phyloP scores from a whole-genome alignment of 495 filamentous ascomycete genomes.

The Recurvomyces mirabilis region DNA sequence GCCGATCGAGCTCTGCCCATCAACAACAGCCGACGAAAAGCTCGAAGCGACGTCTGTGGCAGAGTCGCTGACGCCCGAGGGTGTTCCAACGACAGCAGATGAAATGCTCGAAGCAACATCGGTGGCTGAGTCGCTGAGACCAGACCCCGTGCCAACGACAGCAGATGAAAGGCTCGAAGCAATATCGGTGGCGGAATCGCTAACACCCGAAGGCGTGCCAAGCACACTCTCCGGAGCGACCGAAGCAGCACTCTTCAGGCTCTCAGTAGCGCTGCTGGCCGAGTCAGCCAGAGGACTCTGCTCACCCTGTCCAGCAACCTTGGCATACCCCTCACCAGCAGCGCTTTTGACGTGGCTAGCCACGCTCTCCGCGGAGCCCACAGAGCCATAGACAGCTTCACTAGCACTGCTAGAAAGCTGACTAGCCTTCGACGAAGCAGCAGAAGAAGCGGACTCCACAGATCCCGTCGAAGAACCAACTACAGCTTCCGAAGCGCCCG shows the following conservation, averaged over 20 bases:
- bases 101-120: slow-evolving; percentile 31
- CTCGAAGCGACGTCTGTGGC: slow-evolving; percentile 27
- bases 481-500: slow-evolving; percentile 32
- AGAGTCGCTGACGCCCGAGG: slow-evolving; percentile 17
- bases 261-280: background rate
- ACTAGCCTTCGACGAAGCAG: background rate
- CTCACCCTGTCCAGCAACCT: background rate
- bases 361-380: background rate
- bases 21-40: slow-evolving; percentile 28
- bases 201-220: background rate
- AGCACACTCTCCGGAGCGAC: slow-evolving; percentile 5
- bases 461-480: slow-evolving; percentile 26
- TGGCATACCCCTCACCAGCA: background rate
- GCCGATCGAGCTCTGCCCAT: background rate
- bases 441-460: slow-evolving; percentile 19
- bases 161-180: slow-evolving; percentile 18
- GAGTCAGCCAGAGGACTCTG: background rate
- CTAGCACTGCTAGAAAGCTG: background rate
- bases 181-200: background rate
- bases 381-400: slow-evolving; percentile 12
- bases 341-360: background rate
- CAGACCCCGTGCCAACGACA: slow-evolving; percentile 12
- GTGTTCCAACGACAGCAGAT: slow-evolving; percentile 23
- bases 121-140: slow-evolving; percentile 14
- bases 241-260: background rate